These are phyloP conservation scores for Trichopus zeylanicus DNA, from an alignment of 116 monocot species.

Conservation along the genomic window DNA sequence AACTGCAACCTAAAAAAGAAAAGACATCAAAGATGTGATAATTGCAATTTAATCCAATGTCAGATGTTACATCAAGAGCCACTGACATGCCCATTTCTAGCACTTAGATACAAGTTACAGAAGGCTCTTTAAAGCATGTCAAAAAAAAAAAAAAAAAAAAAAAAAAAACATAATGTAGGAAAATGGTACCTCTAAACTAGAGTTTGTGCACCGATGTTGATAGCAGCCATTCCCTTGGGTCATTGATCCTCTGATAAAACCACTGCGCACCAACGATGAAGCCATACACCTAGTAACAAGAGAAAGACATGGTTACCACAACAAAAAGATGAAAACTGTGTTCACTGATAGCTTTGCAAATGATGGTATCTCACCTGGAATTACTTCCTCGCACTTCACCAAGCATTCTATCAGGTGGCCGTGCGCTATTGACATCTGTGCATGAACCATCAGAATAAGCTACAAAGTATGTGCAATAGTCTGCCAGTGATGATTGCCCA, in stretches of 20 bases:
- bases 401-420: slow-evolving; percentile 91
- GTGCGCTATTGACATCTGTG: slow-evolving; percentile 81
- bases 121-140: too few relatives aligned
- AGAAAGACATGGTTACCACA: background rate
- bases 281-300: slow-evolving; percentile 74
- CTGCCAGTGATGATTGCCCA: slow-evolving; percentile 96
- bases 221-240: slow-evolving; percentile 99
- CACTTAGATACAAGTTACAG: background rate
- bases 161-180: too few relatives aligned
- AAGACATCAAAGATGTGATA: too few relatives aligned
- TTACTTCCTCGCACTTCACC: slow-evolving; percentile 92
- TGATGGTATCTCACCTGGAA: slow-evolving; percentile 65
- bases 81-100: background rate
- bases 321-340: background rate
- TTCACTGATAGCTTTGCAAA: background rate
- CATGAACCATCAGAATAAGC: slow-evolving; percentile 99
- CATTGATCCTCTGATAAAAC: slow-evolving; percentile 93
- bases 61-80: too few relatives aligned
- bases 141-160: too few relatives aligned
- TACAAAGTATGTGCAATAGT: slow-evolving; percentile 97
- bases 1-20: slow-evolving; percentile 69
- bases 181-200: slow-evolving; percentile 62
- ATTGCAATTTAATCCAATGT: too few relatives aligned
- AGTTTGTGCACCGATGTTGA: slow-evolving; percentile 77
- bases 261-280: slow-evolving; percentile 92